A percentile compares a stretch with the other conserved stretches of the same genome.
Evolutionary conservation across 495 filamentous ascomycete genomes (phyloP).

Genomic region (Penicillium subrubescens): DNA sequence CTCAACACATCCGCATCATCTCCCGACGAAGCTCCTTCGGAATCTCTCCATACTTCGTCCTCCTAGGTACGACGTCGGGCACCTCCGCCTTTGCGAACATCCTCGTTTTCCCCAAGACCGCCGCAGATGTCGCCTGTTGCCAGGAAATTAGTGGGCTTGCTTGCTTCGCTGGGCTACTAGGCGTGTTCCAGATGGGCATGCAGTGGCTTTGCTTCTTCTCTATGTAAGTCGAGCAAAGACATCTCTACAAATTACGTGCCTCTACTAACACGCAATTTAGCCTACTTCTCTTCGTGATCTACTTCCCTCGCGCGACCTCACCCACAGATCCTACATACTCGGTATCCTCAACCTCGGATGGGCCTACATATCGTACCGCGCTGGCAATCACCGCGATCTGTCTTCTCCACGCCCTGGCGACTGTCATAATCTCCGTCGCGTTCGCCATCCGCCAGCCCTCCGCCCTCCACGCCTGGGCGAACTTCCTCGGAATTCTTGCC

Average conservation of each 20-base stretch:
- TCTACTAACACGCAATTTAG: constrained; percentile 40
- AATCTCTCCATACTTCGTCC: constrained; percentile 90
- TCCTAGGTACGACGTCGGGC: constrained; percentile 85
- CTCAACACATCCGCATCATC: constrained; percentile 92
- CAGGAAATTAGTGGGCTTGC: constrained; percentile 75
- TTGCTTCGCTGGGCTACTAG: constrained; percentile 81
- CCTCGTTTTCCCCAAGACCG: constrained; percentile 74
- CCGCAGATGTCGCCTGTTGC: constrained; percentile 82
- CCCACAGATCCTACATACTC: constrained; percentile 32
- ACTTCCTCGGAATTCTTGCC: constrained; percentile 76
- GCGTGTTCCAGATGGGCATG: constrained; percentile 83
- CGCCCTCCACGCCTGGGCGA: constrained; percentile 73
- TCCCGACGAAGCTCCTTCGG: constrained; percentile 86
- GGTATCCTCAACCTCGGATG: constrained; percentile 30
- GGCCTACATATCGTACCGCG: constrained; percentile 73
- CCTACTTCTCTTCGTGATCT: constrained; percentile 81
- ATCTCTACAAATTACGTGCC: too few relatives aligned
- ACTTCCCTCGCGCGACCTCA: constrained; percentile 70
- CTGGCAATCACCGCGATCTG: constrained; percentile 68
- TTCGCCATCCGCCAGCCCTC: constrained; percentile 59
- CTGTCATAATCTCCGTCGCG: constrained; percentile 65
- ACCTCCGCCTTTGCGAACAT: constrained; percentile 92
- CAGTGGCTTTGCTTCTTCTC: constrained; percentile 91
- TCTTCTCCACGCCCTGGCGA: constrained; percentile 67
- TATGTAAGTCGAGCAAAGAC: constrained; percentile 62